phyloP scores from a whole-genome alignment of 257 asterid genomes.

The Rubia yunnanensis region DNA sequence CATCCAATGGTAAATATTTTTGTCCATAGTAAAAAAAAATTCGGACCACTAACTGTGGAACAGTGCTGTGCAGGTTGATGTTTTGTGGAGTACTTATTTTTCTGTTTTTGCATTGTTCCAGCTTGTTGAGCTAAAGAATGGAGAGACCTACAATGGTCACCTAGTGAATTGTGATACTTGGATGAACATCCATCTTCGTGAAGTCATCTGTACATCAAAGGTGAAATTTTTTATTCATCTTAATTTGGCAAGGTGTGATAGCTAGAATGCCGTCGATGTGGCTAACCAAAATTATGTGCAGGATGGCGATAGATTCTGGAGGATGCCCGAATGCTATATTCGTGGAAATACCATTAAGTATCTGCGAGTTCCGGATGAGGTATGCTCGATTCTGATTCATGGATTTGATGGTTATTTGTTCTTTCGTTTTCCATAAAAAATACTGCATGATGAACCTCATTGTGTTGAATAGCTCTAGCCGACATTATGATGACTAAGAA shows the following conservation, averaged over 20 bases:
- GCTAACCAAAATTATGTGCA: slow-evolving; percentile 18
- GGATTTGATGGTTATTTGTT: slow-evolving; percentile 11
- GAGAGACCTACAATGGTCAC: slow-evolving; percentile 96
- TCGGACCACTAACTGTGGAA: not conserved
- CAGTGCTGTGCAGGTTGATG: not conserved
- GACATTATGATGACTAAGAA: not conserved
- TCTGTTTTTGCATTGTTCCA: slow-evolving; percentile 19
- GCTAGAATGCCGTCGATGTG: not conserved
- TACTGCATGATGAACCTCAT: not conserved
- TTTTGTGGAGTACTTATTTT: not conserved
- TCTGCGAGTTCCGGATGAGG: slow-evolving; percentile 98
- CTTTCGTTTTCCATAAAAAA: not conserved
- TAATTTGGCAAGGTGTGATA: not conserved
- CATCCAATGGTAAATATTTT: slow-evolving; percentile 75
- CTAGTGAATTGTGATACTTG: slow-evolving; percentile 94
- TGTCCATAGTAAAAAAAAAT: not conserved
- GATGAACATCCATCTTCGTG: slow-evolving; percentile 99
- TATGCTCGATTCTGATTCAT: slow-evolving; percentile 13
- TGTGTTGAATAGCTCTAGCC: not conserved
- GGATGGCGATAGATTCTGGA: slow-evolving; percentile 99
- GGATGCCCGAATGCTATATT: slow-evolving; percentile 95
- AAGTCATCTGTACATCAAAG: slow-evolving; percentile 97
- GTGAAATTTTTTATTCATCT: slow-evolving; percentile 21
- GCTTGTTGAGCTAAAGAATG: slow-evolving; percentile 95
- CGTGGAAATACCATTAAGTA: slow-evolving; percentile 49